Percentiles rank a stretch among this genome's conserved stretches.
Conservation (phyloP, 441 rosid species). For the Pelargonium fulgidum region DNA sequence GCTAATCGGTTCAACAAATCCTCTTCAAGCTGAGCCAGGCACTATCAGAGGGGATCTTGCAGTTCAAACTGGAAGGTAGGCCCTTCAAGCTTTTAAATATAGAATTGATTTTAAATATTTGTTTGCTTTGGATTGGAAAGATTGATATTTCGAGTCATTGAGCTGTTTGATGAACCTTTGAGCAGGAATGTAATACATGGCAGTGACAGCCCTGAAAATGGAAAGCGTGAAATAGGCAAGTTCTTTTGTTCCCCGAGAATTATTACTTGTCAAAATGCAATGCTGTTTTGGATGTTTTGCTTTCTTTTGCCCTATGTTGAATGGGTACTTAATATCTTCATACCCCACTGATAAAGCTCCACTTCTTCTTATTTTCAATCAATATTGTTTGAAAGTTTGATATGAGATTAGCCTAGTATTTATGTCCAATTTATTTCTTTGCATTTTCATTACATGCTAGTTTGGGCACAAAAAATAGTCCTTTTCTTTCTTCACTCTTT, state of each 20-base stretch:
- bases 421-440: not conserved
- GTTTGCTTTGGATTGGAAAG: not conserved
- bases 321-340: not conserved
- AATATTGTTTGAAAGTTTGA: not conserved
- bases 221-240: conserved; percentile 81
- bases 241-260: not conserved
- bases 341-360: not conserved
- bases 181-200: conserved; percentile 90
- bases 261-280: not conserved
- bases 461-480: no score
- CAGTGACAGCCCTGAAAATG: conserved; percentile 93
- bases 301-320: no score
- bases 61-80: conserved; percentile 93
- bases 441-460: not conserved
- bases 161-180: conserved; percentile 21
- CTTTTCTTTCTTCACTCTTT: not conserved
- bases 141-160: not conserved
- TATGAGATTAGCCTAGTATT: not conserved
- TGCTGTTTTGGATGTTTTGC: no score
- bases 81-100: conserved; percentile 12
- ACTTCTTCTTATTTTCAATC: not conserved
- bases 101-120: not conserved
- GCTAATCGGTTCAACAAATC: conserved; percentile 81
- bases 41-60: conserved; percentile 96
- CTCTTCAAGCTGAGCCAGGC: conserved; percentile 96